Conservation (phyloP, 1,284 basidiomycete species). For the Flammula alnicola region DNA sequence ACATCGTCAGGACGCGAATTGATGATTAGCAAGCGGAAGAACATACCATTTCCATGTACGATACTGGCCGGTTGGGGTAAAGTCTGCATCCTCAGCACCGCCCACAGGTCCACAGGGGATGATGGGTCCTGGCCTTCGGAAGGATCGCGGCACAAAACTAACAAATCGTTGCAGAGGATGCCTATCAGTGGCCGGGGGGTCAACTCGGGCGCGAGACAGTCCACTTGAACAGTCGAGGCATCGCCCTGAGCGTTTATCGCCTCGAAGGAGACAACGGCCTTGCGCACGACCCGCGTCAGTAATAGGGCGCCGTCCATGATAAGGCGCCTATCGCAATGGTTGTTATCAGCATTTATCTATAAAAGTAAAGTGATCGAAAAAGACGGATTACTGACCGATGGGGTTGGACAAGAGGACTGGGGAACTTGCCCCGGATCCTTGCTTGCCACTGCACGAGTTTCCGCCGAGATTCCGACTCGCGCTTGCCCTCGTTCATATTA, state of each 20-base stretch:
- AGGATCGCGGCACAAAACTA: conserved; percentile 87
- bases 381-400: conserved; percentile 75
- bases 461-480: conserved; percentile 88
- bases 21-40: conserved; percentile 2
- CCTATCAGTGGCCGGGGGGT: conserved; percentile 77
- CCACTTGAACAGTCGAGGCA: conserved; percentile 82
- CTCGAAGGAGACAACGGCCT: conserved; percentile 85
- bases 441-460: conserved; percentile 93
- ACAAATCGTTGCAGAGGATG: conserved; percentile 89
- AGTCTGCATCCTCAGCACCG: conserved; percentile 91
- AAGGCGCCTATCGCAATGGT: conserved; percentile 76
- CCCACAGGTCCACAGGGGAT: conserved; percentile 86
- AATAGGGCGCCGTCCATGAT: conserved; percentile 87
- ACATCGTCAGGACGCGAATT: conserved; percentile 4
- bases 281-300: conserved; percentile 89
- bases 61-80: conserved; percentile 89
- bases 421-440: conserved; percentile 89
- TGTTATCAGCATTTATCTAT: too few relatives aligned
- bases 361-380: too few relatives aligned
- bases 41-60: conserved; percentile 80
- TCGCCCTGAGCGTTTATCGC: conserved; percentile 78
- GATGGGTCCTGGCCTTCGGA: conserved; percentile 75
- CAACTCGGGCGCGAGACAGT: conserved; percentile 83
- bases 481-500: conserved; percentile 97
- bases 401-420: conserved; percentile 95